These are phyloP conservation scores for Atkinsonella texensis DNA, from an alignment of 2,329 filamentous ascomycete species.

Conservation along the genomic window DNA sequence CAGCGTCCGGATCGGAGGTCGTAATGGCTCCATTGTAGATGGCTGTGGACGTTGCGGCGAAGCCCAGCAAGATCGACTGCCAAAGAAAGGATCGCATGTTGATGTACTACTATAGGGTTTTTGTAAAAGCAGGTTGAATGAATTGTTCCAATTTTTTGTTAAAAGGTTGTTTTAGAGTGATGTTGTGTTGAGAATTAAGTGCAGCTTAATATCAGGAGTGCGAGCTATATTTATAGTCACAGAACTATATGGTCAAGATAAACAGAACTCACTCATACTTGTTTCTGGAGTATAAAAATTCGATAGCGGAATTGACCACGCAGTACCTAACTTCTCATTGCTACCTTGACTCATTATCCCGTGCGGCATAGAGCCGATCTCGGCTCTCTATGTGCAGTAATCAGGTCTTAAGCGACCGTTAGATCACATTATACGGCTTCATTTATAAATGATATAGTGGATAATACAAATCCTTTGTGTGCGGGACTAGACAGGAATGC, in stretches of 20 bases:
- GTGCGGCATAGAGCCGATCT: too few relatives aligned
- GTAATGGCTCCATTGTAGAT: not conserved
- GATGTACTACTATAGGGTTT: not conserved
- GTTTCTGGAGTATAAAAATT: not conserved
- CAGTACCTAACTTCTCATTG: not conserved
- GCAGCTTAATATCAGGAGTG: not conserved
- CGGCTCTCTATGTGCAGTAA: not conserved
- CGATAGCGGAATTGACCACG: not conserved
- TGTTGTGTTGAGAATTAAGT: not conserved
- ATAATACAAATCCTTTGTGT: too few relatives aligned
- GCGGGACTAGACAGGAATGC: too few relatives aligned
- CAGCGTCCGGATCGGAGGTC: accelerated
- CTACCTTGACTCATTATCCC: too few relatives aligned
- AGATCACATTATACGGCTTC: too few relatives aligned
- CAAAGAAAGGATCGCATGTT: not conserved
- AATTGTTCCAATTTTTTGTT: not conserved
- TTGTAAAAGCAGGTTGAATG: not conserved
- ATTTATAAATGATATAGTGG: too few relatives aligned
- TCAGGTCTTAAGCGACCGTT: too few relatives aligned
- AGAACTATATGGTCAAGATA: not conserved
- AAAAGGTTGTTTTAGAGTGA: not conserved
- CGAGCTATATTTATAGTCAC: not conserved
- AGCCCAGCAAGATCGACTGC: not conserved
- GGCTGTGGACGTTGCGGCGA: not conserved
- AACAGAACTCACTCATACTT: not conserved